These are phyloP conservation scores for Talaromyces trachyspermus DNA, from an alignment of 495 filamentous ascomycete species.

Conservation along the genomic window DNA sequence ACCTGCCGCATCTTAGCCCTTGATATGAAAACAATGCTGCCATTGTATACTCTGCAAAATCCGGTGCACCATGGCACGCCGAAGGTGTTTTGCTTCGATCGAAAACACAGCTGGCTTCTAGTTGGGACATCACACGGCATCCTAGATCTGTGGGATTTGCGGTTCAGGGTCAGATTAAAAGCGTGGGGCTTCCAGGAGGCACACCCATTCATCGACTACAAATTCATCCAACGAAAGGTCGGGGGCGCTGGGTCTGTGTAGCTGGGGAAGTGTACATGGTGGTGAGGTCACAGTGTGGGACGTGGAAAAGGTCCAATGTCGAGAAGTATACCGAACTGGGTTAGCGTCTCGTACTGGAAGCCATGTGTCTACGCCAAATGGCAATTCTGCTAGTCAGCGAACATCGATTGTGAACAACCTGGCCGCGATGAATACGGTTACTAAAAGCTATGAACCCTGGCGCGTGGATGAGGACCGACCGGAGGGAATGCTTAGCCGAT, in stretches of 20 bases:
- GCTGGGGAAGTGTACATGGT: conserved; percentile 84
- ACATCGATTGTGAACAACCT: conserved; percentile 32
- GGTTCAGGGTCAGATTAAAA: conserved; percentile 80
- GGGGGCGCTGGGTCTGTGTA: conserved; percentile 75
- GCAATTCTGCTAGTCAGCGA: conserved; percentile 2
- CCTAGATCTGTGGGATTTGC: conserved; percentile 91
- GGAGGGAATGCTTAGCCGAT: conserved; percentile 82
- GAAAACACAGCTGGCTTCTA: conserved; percentile 79
- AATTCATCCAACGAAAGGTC: conserved; percentile 68
- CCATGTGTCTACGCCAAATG: neutral
- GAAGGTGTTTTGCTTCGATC: conserved; percentile 84
- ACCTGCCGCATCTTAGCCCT: conserved; percentile 73
- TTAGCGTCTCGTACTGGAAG: conserved; percentile 11
- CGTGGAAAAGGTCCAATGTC: conserved; percentile 78
- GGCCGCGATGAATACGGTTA: conserved; percentile 36
- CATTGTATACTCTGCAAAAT: conserved; percentile 75
- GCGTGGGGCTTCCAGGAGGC: conserved; percentile 84
- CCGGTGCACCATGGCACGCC: conserved; percentile 90
- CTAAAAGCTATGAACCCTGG: conserved; percentile 75
- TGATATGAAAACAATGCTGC: conserved; percentile 80
- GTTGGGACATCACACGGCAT: conserved; percentile 90
- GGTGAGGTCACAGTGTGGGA: conserved; percentile 92
- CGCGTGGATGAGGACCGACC: conserved; percentile 83
- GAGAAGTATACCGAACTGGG: conserved; percentile 74
- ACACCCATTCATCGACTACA: conserved; percentile 72